Percentiles rank a stretch among this genome's conserved stretches.
Evolutionary conservation across 1,284 basidiomycete genomes (phyloP).

Genomic region (Polyporus tsugae): DNA sequence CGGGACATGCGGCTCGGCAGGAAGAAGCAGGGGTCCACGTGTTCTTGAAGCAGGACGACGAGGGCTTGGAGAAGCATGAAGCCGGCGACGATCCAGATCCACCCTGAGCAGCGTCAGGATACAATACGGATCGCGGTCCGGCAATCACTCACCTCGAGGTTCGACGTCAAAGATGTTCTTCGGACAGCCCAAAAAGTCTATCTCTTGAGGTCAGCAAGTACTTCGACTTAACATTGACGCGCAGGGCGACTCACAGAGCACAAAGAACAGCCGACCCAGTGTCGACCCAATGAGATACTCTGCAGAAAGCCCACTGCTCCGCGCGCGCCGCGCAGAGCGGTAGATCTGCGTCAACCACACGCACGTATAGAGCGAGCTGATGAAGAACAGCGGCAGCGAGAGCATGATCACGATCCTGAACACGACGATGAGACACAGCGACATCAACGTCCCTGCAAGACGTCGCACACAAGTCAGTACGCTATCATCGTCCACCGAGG

Average conservation of each 20-base stretch:
- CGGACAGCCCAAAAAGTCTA: conserved; percentile 85
- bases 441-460: conserved; percentile 66
- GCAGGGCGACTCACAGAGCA: conserved; percentile 68
- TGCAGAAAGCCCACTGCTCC: conserved; percentile 71
- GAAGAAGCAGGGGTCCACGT: conserved; percentile 86
- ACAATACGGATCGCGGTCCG: conserved; percentile 10
- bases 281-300: conserved; percentile 86
- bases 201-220: conserved; percentile 4
- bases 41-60: conserved; percentile 78
- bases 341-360: conserved; percentile 89
- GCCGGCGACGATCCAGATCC: conserved; percentile 70
- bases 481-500: too few species aligned
- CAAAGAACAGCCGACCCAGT: conserved; percentile 72
- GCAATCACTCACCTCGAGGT: conserved; percentile 59
- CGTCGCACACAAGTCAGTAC: background rate
- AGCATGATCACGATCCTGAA: conserved; percentile 80
- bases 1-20: conserved; percentile 54
- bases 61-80: conserved; percentile 73
- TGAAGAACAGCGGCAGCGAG: conserved; percentile 72
- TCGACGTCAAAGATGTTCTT: conserved; percentile 87
- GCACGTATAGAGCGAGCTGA: conserved; percentile 76
- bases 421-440: conserved; percentile 73
- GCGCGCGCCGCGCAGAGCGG: conserved; percentile 75
- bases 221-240: background rate
- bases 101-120: conserved; percentile 51